Evolutionary conservation across 495 filamentous ascomycete genomes (phyloP).

Genomic region (Xylaria nigripes): DNA sequence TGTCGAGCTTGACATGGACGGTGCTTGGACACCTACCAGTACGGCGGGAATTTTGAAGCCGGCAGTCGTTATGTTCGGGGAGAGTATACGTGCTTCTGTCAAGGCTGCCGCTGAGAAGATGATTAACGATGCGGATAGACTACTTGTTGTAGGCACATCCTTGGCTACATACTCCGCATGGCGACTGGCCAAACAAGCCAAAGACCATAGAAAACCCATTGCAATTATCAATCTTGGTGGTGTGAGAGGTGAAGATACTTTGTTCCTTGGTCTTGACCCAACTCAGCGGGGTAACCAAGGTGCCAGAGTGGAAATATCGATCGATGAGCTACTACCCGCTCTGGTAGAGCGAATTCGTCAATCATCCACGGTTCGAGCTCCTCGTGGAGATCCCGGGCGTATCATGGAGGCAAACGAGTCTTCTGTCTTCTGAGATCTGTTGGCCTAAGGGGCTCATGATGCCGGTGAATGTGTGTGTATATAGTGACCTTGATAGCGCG

Average conservation of each 20-base stretch:
- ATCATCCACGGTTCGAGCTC: slow-evolving; percentile 8
- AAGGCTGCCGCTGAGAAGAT: slow-evolving; percentile 72
- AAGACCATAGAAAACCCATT: slow-evolving; percentile 74
- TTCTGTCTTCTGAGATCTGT: slow-evolving; percentile 43
- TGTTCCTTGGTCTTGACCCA: slow-evolving; percentile 49
- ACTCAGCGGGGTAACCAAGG: slow-evolving; percentile 40
- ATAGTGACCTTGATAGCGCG: slow-evolving; percentile 2
- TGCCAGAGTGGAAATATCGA: slow-evolving; percentile 45
- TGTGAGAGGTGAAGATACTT: slow-evolving; percentile 65
- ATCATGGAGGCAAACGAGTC: slow-evolving; percentile 17
- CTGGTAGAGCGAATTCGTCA: slow-evolving; percentile 38
- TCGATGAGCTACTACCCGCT: slow-evolving; percentile 46
- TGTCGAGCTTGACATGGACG: slow-evolving; percentile 70
- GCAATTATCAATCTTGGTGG: slow-evolving; percentile 78
- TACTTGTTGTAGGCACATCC: slow-evolving; percentile 80
- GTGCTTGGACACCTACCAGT: slow-evolving; percentile 63
- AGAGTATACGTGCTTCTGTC: slow-evolving; percentile 60
- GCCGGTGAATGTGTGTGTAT: slow-evolving; percentile 16
- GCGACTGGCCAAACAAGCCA: slow-evolving; percentile 76
- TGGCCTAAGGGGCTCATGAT: slow-evolving; percentile 29
- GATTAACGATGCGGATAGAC: slow-evolving; percentile 61
- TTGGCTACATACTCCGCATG: slow-evolving; percentile 93
- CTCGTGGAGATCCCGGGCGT: slow-evolving; percentile 6
- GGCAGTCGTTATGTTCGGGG: slow-evolving; percentile 90
- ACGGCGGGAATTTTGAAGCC: slow-evolving; percentile 82